A percentile compares a stretch with the other conserved stretches of the same genome.
phyloP scores from a whole-genome alignment of 2,329 filamentous ascomycete species.

The Plenodomus tracheiphilus region DNA sequence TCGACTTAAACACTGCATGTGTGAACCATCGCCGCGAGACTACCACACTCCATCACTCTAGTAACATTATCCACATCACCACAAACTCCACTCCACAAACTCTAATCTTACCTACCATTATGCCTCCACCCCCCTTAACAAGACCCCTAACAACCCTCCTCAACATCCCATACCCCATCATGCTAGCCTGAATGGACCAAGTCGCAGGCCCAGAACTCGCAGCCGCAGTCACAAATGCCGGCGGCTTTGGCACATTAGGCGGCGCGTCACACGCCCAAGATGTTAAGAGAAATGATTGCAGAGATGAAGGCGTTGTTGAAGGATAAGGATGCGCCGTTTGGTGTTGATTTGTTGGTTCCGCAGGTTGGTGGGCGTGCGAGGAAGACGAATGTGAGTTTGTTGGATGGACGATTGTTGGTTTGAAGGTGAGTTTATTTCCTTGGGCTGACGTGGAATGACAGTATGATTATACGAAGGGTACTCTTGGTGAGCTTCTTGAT shows the following conservation, averaged over 20 bases:
- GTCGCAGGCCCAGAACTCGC: slow-evolving; percentile 25
- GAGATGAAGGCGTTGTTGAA: slow-evolving; percentile 27
- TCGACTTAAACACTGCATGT: too few species aligned
- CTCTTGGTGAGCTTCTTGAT: slow-evolving; percentile 36
- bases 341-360: slow-evolving; percentile 41
- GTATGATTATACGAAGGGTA: slow-evolving; percentile 41
- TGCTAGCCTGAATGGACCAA: slow-evolving; percentile 34
- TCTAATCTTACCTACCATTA: too few species aligned
- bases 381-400: slow-evolving; percentile 34
- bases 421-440: neutral
- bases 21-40: too few species aligned
- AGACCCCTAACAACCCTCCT: slow-evolving; percentile 28
- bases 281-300: slow-evolving; percentile 32
- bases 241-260: slow-evolving; percentile 29
- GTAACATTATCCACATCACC: too few species aligned
- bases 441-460: neutral
- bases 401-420: neutral
- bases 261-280: slow-evolving; percentile 29
- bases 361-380: slow-evolving; percentile 39
- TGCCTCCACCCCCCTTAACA: neutral
- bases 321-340: slow-evolving; percentile 35
- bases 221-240: slow-evolving; percentile 32
- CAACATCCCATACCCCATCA: slow-evolving; percentile 28
- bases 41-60: too few species aligned
- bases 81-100: too few species aligned